phyloP scores from a whole-genome alignment of 2,329 filamentous ascomycete species.

The Diaporthe caulivora region DNA sequence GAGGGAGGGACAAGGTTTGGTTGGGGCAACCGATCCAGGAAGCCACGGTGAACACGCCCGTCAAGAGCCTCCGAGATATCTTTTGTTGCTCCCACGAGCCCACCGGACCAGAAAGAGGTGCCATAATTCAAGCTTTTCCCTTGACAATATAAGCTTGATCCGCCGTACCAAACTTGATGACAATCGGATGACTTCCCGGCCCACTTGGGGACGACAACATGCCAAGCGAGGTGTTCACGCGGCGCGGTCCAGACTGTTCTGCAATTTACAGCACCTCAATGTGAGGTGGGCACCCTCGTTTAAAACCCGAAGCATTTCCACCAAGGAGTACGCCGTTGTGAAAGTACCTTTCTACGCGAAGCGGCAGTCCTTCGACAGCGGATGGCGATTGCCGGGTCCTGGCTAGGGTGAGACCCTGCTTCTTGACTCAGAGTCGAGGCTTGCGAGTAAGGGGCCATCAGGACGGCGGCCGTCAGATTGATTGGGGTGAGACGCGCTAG shows the following conservation, averaged over 20 bases:
- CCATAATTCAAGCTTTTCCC: conserved; percentile 20
- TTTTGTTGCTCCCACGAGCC: not conserved
- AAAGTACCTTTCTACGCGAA: not conserved
- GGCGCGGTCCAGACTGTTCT: not conserved
- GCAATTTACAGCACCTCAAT: conserved; percentile 8
- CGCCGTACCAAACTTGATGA: not conserved
- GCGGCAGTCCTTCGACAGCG: not conserved
- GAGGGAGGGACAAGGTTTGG: not conserved
- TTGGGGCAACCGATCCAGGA: not conserved
- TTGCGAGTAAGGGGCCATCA: not conserved
- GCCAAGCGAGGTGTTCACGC: conserved; percentile 24
- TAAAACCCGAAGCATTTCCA: not conserved
- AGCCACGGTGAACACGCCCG: not conserved
- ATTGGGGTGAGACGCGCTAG: conserved; percentile 25
- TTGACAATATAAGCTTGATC: not conserved
- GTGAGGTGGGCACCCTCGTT: conserved; percentile 9
- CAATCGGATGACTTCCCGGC: not conserved
- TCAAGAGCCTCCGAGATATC: not conserved
- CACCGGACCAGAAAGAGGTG: not conserved
- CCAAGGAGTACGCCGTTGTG: not conserved
- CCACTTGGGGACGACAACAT: not conserved
- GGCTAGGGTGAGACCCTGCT: conserved; percentile 9
- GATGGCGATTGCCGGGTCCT: not conserved
- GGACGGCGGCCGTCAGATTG: not conserved
- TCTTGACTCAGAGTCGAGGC: conserved; percentile 16